Conservation (phyloP, 2,329 filamentous ascomycete species). For the Fusarium domesticum region DNA sequence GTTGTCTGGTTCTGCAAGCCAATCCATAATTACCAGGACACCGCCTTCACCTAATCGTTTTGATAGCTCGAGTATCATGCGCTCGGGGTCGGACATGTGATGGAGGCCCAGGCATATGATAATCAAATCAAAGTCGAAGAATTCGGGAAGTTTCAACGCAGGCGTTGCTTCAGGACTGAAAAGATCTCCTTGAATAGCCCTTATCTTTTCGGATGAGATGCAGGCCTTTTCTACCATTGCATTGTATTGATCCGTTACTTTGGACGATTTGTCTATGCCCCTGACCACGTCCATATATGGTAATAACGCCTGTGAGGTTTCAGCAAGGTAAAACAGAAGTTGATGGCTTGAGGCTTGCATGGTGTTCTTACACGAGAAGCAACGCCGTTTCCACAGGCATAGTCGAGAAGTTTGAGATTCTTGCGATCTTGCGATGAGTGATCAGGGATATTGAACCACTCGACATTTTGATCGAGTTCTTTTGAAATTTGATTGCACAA, state of each 20-base stretch:
- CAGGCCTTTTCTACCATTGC: constrained; percentile 24
- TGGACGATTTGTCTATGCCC: constrained; percentile 36
- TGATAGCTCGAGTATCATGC: constrained; percentile 29
- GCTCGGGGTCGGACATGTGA: constrained; percentile 31
- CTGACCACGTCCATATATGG: constrained; percentile 30
- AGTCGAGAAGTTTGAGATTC: constrained; percentile 29
- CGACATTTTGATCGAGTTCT: constrained; percentile 24
- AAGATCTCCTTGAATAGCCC: constrained; percentile 33
- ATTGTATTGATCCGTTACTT: constrained; percentile 35
- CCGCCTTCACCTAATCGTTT: constrained; percentile 31
- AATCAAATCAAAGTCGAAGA: constrained; percentile 32
- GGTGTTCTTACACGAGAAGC: constrained; percentile 32
- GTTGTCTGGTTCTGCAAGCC: constrained; percentile 20
- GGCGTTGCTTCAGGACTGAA: constrained; percentile 20
- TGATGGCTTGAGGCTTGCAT: neutral
- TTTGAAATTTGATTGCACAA: constrained; percentile 26
- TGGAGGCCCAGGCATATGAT: constrained; percentile 38
- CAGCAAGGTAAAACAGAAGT: neutral
- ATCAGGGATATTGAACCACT: constrained; percentile 26
- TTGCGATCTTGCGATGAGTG: neutral
- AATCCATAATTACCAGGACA: constrained; percentile 35
- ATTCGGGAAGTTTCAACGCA: constrained; percentile 21
- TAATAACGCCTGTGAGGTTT: constrained; percentile 30
- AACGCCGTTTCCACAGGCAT: constrained; percentile 32
- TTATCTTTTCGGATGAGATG: constrained; percentile 25